A percentile compares a stretch with the other conserved stretches of the same genome.
Conservation (phyloP, 1,284 basidiomycete genomes). For the Kalmanozyma brasiliensis region DNA sequence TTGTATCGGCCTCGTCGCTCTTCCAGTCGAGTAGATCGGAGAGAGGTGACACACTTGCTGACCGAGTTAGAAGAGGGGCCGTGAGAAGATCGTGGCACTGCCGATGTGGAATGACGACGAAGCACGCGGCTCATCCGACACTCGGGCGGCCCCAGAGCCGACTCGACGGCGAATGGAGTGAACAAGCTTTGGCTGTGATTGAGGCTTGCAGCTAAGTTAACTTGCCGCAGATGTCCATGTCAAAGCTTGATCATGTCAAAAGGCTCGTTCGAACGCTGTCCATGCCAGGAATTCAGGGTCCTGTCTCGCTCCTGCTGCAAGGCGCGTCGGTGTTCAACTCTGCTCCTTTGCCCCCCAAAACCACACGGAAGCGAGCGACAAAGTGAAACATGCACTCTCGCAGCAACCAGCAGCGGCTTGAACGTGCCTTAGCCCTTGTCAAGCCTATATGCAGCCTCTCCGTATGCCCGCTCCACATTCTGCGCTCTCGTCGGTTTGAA, state of each 20-base stretch:
- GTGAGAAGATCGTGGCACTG: too few species aligned
- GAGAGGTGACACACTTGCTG: too few species aligned
- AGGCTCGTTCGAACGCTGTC: neutral
- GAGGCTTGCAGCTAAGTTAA: too few species aligned
- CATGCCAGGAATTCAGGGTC: slow-evolving; percentile 4
- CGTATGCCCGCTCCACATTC: too few species aligned
- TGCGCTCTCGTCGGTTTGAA: too few species aligned
- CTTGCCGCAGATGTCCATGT: too few species aligned
- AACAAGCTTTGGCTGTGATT: slow-evolving; percentile 1
- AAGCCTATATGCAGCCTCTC: too few species aligned
- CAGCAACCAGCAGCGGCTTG: neutral
- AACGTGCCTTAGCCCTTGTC: slow-evolving; percentile 4
- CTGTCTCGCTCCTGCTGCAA: neutral
- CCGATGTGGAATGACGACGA: neutral
- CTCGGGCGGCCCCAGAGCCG: neutral
- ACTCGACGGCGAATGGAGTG: too few species aligned
- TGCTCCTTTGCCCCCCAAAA: neutral
- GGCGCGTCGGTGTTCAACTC: slow-evolving; percentile 1
- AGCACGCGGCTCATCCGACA: neutral
- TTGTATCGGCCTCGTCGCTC: too few species aligned
- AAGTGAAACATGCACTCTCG: slow-evolving; percentile 10
- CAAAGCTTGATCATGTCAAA: too few species aligned
- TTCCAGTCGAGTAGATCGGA: too few species aligned
- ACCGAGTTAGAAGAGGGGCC: too few species aligned
- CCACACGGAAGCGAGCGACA: neutral